Conservation (phyloP, 2,329 filamentous ascomycete species). For the Claviceps pazoutovae region DNA sequence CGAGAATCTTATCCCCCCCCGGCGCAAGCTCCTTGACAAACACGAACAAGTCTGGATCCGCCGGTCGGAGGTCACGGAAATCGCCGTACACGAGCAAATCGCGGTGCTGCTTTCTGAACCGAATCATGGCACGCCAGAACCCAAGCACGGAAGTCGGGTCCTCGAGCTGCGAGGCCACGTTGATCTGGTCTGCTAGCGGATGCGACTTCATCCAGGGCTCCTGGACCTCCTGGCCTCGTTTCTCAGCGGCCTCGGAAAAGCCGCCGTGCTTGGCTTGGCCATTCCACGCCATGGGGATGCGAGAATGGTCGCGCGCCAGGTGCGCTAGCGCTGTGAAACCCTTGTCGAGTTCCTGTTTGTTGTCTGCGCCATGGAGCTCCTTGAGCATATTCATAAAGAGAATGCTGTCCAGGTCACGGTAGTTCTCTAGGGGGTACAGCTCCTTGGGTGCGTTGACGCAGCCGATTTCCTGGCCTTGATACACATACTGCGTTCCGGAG, state of each 20-base stretch:
- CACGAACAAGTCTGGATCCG: slow-evolving; percentile 13
- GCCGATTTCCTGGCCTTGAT: slow-evolving; percentile 55
- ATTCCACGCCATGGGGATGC: slow-evolving; percentile 56
- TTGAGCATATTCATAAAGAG: slow-evolving; percentile 21
- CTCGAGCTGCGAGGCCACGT: slow-evolving; percentile 39
- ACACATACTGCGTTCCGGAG: slow-evolving; percentile 49
- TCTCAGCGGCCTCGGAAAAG: slow-evolving; percentile 23
- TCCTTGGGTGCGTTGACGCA: slow-evolving; percentile 44
- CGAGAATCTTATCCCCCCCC: slow-evolving; percentile 12
- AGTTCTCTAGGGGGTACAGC: slow-evolving; percentile 45
- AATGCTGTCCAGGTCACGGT: slow-evolving; percentile 34
- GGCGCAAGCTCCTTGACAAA: slow-evolving; percentile 18
- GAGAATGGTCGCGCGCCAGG: slow-evolving; percentile 43
- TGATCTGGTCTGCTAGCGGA: slow-evolving; percentile 26
- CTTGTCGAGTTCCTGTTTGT: slow-evolving; percentile 22
- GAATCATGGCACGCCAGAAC: slow-evolving; percentile 19
- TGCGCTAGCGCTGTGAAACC: slow-evolving; percentile 18
- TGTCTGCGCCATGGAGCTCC: slow-evolving; percentile 14
- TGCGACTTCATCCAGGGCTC: slow-evolving; percentile 22
- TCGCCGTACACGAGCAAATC: slow-evolving; percentile 22
- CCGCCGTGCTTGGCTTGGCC: slow-evolving; percentile 17
- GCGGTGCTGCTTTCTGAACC: slow-evolving; percentile 17
- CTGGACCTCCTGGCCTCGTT: slow-evolving; percentile 12
- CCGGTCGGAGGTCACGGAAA: slow-evolving; percentile 13
- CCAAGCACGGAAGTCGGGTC: slow-evolving; percentile 22